Base-by-base conservation (phyloP, 2,329 filamentous ascomycete species). In the Aspergillus melleus region DNA sequence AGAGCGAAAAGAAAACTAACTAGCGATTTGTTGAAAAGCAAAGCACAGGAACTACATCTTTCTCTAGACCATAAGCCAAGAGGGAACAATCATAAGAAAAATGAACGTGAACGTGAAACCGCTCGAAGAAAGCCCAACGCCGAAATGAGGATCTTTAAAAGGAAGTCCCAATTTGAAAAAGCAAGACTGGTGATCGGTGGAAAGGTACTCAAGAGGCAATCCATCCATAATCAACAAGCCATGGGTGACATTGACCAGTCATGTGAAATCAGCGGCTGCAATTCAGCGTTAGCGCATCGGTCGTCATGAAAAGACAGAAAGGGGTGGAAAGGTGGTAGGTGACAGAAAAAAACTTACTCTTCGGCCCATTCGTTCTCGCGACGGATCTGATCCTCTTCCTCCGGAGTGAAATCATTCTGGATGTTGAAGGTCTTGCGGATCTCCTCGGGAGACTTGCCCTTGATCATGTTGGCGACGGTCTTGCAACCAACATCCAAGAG, bases 381-480 rank as follows among this genome's bases (percentile, higher is more conserved):
- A 59, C 91, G 89, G 65, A 95, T 99, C 84, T 99, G 95, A 75
- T 99, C 95, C 79, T 99, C 95, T 81, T 99, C 95, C 79, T 99
- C 95, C 2, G 94, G 92, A 0, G 95, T 98, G 81, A 99, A 99
- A 78, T 99, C 95, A 72, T 99, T 99, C 72, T 96, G 95, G 73
- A 99, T 99, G 82, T 99, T 99, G 84, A 99, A 99, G 0, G 95
- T 99, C 85, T 98, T 99, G 54, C 95, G 91, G 72, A 99, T 99
- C 83, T 99, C 95, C 77, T 99, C 95, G 3, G 95, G 95, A 0
- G 92, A 96, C 85, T 99, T 99, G 81, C 95, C 95, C 90, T 99
- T 99, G 84, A 99, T 99, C 95, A 99, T 99, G 81, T 99, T 99
- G 63, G 95, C 95, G 16, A 99, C 95, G 0, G 95, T 99, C 87